Percentiles rank a stretch among this genome's conserved stretches.
Conservation (phyloP, 345 rosid species). For the Citrus medica region DNA sequence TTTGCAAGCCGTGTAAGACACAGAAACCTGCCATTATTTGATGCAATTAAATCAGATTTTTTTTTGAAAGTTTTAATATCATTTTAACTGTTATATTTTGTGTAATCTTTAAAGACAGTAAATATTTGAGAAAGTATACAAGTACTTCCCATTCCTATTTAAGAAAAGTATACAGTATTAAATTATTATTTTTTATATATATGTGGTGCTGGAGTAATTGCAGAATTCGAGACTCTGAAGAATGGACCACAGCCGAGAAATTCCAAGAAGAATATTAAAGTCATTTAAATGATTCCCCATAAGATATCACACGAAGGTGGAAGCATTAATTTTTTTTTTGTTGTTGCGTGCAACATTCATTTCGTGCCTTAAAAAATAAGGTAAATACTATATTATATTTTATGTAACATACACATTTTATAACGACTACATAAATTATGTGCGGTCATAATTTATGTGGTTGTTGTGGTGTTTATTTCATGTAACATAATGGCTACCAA, state of each 20-base stretch:
- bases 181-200: too few species aligned
- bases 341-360: neutral
- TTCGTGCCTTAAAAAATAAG: neutral
- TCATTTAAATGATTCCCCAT: neutral
- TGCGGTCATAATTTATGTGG: fast-evolving
- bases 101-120: neutral
- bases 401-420: fast-evolving
- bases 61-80: neutral
- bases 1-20: conserved; percentile 19
- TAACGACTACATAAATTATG: fast-evolving
- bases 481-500: neutral
- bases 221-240: neutral
- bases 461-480: fast-evolving
- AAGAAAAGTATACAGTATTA: too few species aligned
- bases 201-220: neutral
- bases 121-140: neutral
- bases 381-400: too few species aligned
- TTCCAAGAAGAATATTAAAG: neutral
- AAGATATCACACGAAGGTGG: neutral
- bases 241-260: neutral
- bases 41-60: neutral
- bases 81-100: neutral
- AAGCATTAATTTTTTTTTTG: neutral
- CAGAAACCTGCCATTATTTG: conserved; percentile 7
- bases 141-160: too few species aligned